Conservation (phyloP, 345 rosid species). For the Brassica incana region DNA sequence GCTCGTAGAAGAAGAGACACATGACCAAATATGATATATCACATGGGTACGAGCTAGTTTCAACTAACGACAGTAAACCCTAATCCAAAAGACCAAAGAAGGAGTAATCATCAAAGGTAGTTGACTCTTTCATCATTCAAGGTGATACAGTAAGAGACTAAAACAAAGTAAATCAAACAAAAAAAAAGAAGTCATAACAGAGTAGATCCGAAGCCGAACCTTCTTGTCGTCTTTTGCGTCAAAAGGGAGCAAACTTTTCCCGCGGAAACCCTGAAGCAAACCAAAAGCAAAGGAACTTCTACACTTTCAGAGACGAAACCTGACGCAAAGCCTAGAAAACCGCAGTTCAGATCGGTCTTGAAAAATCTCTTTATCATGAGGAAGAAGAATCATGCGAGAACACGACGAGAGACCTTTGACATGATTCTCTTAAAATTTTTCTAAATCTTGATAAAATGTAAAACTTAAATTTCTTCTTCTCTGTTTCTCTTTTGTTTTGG, state of each 20-base stretch:
- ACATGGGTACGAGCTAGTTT: neutral
- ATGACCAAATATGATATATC: neutral
- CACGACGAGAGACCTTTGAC: slow-evolving; percentile 23
- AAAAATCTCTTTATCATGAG: slow-evolving; percentile 11
- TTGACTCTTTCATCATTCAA: neutral
- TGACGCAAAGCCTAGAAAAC: neutral
- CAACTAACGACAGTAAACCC: neutral
- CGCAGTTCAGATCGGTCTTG: slow-evolving; percentile 6
- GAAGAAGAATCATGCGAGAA: slow-evolving; percentile 22
- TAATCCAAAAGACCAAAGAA: neutral
- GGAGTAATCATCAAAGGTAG: neutral
- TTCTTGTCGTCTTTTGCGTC: slow-evolving; percentile 7
- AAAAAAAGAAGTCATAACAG: neutral
- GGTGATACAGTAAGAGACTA: neutral
- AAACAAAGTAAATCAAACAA: neutral
- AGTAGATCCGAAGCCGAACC: slow-evolving; percentile 9
- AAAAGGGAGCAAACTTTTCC: slow-evolving; percentile 19
- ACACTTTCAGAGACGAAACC: slow-evolving; percentile 1
- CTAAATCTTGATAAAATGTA: neutral
- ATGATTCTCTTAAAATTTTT: neutral
- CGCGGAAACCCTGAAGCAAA: slow-evolving; percentile 16
- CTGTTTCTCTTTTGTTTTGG: neutral
- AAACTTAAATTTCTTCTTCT: neutral
- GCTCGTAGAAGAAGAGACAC: slow-evolving; percentile 10
- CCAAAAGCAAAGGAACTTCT: slow-evolving; percentile 7